A percentile compares a stretch with the other conserved stretches of the same genome.
phyloP scores from a whole-genome alignment of 768 basidiomycete species.

The Mrakia blollopis region DNA sequence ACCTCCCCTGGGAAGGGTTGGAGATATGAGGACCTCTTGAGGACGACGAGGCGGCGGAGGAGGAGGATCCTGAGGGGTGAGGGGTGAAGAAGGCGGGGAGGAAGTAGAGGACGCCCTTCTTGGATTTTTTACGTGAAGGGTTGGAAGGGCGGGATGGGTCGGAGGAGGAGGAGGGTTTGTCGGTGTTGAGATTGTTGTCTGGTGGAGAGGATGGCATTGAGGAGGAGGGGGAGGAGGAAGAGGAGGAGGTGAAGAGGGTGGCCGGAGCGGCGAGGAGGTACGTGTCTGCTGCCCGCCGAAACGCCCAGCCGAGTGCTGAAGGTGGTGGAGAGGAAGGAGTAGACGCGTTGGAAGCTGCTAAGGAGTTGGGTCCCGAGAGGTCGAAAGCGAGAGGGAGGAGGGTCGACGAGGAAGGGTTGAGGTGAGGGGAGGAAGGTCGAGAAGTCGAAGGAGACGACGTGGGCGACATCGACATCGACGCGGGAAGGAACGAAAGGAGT shows the following conservation, averaged over 20 bases:
- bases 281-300: conserved; percentile 19
- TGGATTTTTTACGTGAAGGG: conserved; percentile 18
- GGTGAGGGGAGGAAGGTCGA: conserved; percentile 45
- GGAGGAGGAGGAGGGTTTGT: conserved; percentile 19
- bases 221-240: background rate
- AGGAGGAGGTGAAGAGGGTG: conserved; percentile 23
- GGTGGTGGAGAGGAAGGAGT: conserved; percentile 4
- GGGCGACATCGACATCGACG: conserved; percentile 49
- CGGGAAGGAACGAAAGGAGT: conserved; percentile 46
- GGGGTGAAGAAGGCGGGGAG: conserved; percentile 72
- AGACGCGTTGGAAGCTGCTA: background rate
- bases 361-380: conserved; percentile 2
- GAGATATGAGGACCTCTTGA: background rate
- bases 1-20: background rate
- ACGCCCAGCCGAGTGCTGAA: conserved; percentile 16
- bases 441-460: conserved; percentile 62
- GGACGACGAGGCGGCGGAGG: background rate
- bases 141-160: background rate
- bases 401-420: background rate
- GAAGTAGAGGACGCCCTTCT: conserved; percentile 62
- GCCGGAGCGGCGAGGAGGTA: conserved; percentile 20
- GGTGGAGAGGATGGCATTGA: conserved; percentile 27
- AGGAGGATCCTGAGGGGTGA: background rate
- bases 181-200: conserved; percentile 36
- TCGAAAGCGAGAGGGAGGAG: conserved; percentile 23